These are phyloP conservation scores for Nothopassalora personata DNA, from an alignment of 2,329 filamentous ascomycete species.

Conservation along the genomic window DNA sequence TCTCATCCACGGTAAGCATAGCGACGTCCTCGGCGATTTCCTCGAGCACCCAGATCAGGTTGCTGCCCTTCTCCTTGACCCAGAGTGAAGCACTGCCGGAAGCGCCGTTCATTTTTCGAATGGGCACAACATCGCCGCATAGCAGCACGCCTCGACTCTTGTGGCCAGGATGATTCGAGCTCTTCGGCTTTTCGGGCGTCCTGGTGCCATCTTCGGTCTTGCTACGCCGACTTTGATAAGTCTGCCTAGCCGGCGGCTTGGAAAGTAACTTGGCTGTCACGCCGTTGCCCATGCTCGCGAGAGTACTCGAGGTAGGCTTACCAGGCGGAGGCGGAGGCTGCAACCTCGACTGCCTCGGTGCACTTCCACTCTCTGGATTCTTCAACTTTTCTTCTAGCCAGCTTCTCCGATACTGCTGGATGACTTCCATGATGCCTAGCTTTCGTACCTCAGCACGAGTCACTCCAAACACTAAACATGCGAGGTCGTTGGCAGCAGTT, in stretches of 20 bases:
- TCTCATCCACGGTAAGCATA: conserved; percentile 68
- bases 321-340: conserved; percentile 25
- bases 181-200: conserved; percentile 33
- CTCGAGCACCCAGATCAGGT: conserved; percentile 94
- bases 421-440: conserved; percentile 90
- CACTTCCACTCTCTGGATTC: conserved; percentile 48
- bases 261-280: conserved; percentile 84
- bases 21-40: conserved; percentile 95
- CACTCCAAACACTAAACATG: conserved; percentile 97
- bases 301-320: conserved; percentile 34
- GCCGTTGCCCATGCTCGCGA: conserved; percentile 66
- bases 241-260: conserved; percentile 63
- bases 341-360: conserved; percentile 17
- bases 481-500: conserved; percentile 89
- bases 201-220: conserved; percentile 59
- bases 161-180: conserved; percentile 50
- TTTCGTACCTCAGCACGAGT: conserved; percentile 93
- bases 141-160: conserved; percentile 85
- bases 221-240: conserved; percentile 52
- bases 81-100: conserved; percentile 91
- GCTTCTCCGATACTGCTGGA: conserved; percentile 77
- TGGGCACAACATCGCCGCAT: conserved; percentile 96
- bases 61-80: conserved; percentile 95
- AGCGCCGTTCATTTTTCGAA: conserved; percentile 88
- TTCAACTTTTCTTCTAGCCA: conserved; percentile 86